Evolutionary conservation across 106 monocot species (phyloP).

Genomic region (Alisma plantagoaquatica): DNA sequence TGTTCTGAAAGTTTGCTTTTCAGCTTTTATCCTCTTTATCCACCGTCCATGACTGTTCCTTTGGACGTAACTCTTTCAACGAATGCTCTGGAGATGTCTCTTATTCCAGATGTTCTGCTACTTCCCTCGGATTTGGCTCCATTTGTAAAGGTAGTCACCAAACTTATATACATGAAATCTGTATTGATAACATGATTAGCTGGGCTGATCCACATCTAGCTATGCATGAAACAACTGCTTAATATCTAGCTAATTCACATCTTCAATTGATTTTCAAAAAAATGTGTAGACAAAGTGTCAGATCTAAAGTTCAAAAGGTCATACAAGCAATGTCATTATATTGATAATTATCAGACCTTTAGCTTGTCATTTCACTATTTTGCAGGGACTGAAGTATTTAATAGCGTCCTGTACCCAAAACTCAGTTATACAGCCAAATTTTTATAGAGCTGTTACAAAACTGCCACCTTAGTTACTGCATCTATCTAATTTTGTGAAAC

Average conservation of each 20-base stretch:
- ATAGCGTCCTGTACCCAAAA: neutral
- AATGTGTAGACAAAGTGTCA: neutral
- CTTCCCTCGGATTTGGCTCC: conserved; percentile 90
- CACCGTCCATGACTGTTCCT: conserved; percentile 57
- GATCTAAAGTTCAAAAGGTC: neutral
- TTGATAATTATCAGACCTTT: too few relatives aligned
- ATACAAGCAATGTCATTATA: too few relatives aligned
- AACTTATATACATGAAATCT: too few relatives aligned
- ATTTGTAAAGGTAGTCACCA: conserved; percentile 79
- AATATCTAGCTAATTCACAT: neutral
- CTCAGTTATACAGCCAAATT: too few relatives aligned
- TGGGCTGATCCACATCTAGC: too few relatives aligned
- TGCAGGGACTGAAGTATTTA: too few relatives aligned
- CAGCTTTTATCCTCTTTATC: conserved; percentile 94
- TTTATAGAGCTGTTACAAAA: too few relatives aligned
- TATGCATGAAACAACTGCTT: too few relatives aligned
- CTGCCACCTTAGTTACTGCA: too few relatives aligned
- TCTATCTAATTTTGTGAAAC: too few relatives aligned
- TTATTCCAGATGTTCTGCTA: conserved; percentile 53
- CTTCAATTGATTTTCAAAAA: neutral
- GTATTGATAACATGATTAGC: too few relatives aligned
- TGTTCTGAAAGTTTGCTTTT: neutral
- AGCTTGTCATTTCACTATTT: too few relatives aligned
- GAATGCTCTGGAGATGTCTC: conserved; percentile 65
- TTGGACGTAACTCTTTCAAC: conserved; percentile 77